Base-by-base conservation (phyloP, 164 flowering plant genomes). In the Piper betle region DNA sequence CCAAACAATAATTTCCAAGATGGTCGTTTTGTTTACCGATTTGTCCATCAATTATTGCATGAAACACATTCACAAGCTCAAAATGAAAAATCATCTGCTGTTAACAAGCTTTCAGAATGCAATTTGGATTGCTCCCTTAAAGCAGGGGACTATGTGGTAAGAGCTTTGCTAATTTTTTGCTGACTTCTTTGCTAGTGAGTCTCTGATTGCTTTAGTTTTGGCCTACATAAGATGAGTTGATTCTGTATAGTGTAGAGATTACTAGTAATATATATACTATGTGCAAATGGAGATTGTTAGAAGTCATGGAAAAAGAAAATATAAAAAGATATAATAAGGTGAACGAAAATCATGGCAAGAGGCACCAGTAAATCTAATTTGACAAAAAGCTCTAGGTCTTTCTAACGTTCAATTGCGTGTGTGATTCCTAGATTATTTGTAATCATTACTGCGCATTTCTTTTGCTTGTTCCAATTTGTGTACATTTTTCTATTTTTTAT, bases 131-230 rank as follows among this genome's bases (percentile, higher is more conserved):
- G 77, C 73, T 66, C 70, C 11, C 84, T 94, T 54, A 87, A 68
- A 72, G 71, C 66, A 63, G 96, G 99, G 57, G 99, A 94, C 67
- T 75, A 79, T 75, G 97, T 91, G 93, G 99, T 94, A 86, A 53
- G 38, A 11, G 18, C 50, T 61, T 58, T 66, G 13, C 62, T 56
- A 43, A 33, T 62, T 1, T 3, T 43, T 63, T 63, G 59, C 54
- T 37, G 16, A 19, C 17, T n/a, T 5, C 42, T 60, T 43, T 38
- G 15, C 42, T 43, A 55, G 25, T 55, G 38, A 13, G 10, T 55
- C 39, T 15, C 38, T 8, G 11, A 25, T 18, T 55, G 3, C 33
- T 15, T 19, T 55, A 1, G 58, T 55, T 55, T 9, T 2, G 15
- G 3, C 10, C 15, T 46, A 15, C 33, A 25, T 25, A 25, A 25